Evolutionary conservation across 2,329 filamentous ascomycete species (phyloP).

Genomic region (Trichoderma asperellum): DNA sequence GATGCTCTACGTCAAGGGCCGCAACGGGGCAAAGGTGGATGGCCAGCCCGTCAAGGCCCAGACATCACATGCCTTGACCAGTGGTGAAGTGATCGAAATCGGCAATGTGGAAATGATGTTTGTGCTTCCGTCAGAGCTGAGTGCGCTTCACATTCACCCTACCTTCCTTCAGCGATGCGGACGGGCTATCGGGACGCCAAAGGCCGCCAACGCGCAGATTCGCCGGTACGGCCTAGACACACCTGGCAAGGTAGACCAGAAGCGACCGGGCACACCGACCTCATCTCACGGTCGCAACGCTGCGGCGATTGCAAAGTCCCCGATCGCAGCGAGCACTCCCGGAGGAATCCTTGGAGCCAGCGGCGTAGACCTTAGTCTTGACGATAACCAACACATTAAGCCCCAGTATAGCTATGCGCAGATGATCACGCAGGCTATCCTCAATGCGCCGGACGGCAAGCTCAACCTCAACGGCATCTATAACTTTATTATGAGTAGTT

Average conservation of each 20-base stretch:
- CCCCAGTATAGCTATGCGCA: constrained; percentile 96
- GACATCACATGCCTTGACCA: constrained; percentile 68
- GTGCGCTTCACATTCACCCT: constrained; percentile 67
- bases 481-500: constrained; percentile 85
- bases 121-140: constrained; percentile 77
- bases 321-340: constrained; percentile 42
- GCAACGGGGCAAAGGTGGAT: constrained; percentile 88
- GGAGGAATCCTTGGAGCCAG: constrained; percentile 48
- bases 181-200: constrained; percentile 45
- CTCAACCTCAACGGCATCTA: constrained; percentile 93
- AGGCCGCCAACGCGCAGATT: constrained; percentile 34
- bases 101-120: constrained; percentile 98
- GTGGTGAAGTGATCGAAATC: constrained; percentile 90
- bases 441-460: constrained; percentile 83
- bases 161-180: constrained; percentile 72
- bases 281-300: constrained; percentile 45
- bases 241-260: constrained; percentile 63
- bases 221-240: constrained; percentile 55
- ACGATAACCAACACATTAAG: constrained; percentile 88
- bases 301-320: constrained; percentile 38
- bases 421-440: constrained; percentile 94
- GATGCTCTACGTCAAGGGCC: constrained; percentile 85
- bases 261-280: constrained; percentile 63
- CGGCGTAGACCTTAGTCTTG: constrained; percentile 76
- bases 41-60: constrained; percentile 71